Conservation (phyloP, 352 stramenopile genomes). For the Globisporangium lucens region DNA sequence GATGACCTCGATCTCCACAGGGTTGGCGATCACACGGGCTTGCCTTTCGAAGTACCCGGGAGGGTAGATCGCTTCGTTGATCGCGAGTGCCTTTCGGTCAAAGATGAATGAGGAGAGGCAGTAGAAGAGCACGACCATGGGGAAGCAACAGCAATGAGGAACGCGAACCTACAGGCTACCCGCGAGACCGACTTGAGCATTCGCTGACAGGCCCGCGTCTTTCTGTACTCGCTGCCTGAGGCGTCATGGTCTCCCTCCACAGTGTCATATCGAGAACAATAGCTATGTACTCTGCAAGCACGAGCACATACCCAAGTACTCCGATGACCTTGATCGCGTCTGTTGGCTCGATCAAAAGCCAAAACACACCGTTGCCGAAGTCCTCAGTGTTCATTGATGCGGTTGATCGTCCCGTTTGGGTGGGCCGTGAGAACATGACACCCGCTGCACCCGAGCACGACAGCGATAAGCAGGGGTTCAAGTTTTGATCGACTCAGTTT, state of each 20-base stretch:
- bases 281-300: too few species aligned
- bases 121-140: constrained; percentile 26
- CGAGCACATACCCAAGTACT: too few species aligned
- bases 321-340: too few species aligned
- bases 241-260: too few species aligned
- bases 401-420: constrained; percentile 33
- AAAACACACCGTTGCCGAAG: constrained; percentile 34
- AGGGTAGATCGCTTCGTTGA: constrained; percentile 24
- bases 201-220: too few species aligned
- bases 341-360: constrained; percentile 9
- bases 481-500: too few species aligned
- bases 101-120: constrained; percentile 26
- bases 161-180: neutral
- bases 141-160: constrained; percentile 30
- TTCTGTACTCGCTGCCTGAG: too few species aligned
- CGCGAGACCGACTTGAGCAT: too few species aligned
- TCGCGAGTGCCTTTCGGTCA: constrained; percentile 18
- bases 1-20: too few species aligned
- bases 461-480: too few species aligned
- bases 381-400: constrained; percentile 27
- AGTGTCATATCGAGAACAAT: too few species aligned
- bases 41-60: constrained; percentile 12
- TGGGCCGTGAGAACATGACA: constrained; percentile 16
- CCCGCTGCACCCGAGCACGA: too few species aligned
- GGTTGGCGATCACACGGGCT: constrained; percentile 11